Percentiles rank a stretch among this genome's conserved stretches.
Evolutionary conservation across 108 stramenopile species (phyloP).

Genomic region (Cyclotella atomus): DNA sequence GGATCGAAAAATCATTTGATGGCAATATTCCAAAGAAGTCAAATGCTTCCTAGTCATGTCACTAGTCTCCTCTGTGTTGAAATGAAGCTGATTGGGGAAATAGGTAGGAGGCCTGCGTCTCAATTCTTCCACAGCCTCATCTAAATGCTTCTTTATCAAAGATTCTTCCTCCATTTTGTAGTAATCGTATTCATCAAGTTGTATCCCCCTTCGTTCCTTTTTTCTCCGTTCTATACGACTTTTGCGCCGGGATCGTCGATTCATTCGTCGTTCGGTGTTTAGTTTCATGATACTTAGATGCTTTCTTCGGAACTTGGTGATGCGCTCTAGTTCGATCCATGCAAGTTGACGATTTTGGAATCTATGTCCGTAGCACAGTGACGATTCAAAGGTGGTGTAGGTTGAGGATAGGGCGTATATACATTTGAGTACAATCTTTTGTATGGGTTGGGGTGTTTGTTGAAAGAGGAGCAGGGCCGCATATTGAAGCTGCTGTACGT

Average conservation of each 20-base stretch:
- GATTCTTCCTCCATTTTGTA: conserved; percentile 17
- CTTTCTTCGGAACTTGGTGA: conserved; percentile 34
- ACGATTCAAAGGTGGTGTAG: conserved; percentile 5
- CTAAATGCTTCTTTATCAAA: conserved; percentile 15
- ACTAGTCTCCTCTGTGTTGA: conserved; percentile 1
- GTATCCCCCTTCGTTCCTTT: conserved; percentile 15
- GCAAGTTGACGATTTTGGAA: conserved; percentile 23
- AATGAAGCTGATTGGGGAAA: conserved; percentile 13
- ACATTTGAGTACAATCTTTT: neutral
- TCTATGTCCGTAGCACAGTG: conserved; percentile 24
- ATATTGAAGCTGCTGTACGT: conserved; percentile 17
- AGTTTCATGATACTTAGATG: conserved; percentile 24
- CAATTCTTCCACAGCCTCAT: conserved; percentile 16
- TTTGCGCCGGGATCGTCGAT: conserved; percentile 26
- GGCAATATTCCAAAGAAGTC: conserved; percentile 39
- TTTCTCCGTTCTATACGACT: conserved; percentile 14
- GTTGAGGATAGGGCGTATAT: neutral
- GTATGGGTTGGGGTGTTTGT: neutral
- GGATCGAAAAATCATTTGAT: conserved; percentile 25
- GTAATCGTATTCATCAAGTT: conserved; percentile 12
- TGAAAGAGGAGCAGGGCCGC: conserved; percentile 13
- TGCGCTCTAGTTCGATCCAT: conserved; percentile 21
- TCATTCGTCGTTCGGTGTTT: conserved; percentile 20
- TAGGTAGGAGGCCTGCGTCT: conserved; percentile 35
- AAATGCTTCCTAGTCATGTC: conserved; percentile 33